A percentile compares a stretch with the other conserved stretches of the same genome.
Conservation (phyloP, 805 yeast species). For the Jamesozyma rosinii region DNA sequence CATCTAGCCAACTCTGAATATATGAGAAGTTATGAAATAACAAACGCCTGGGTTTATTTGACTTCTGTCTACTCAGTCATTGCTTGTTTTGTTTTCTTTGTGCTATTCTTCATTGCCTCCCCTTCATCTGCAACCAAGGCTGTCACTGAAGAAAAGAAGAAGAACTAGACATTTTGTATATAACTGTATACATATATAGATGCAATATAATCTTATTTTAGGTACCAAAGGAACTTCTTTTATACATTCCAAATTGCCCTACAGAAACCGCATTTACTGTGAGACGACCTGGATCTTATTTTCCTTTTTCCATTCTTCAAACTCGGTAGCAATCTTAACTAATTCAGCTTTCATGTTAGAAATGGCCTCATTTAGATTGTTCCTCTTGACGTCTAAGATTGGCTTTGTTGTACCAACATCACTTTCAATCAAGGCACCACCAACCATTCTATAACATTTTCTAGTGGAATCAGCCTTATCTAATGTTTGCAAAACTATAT, state of each 20-base stretch:
- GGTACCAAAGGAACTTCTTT: too few species aligned
- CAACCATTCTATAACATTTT: constrained; percentile 86
- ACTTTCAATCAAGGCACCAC: constrained; percentile 82
- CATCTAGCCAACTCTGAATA: constrained; percentile 94
- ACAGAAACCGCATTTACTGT: constrained; percentile 19
- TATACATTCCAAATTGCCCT: background rate
- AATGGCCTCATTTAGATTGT: constrained; percentile 33
- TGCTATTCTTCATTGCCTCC: constrained; percentile 43
- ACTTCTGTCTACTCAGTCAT: constrained; percentile 62
- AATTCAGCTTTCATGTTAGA: constrained; percentile 26
- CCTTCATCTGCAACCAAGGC: constrained; percentile 10
- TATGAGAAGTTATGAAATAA: constrained; percentile 83
- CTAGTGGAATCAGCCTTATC: constrained; percentile 47
- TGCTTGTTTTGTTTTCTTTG: constrained; percentile 67
- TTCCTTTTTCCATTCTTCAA: constrained; percentile 30
- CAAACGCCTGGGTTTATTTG: constrained; percentile 88
- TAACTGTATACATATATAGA: background rate
- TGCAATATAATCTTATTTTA: too few species aligned
- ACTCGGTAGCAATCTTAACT: constrained; percentile 24
- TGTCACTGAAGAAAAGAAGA: constrained; percentile 15
- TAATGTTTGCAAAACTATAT: constrained; percentile 52
- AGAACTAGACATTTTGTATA: constrained; percentile 10
- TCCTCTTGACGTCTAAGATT: constrained; percentile 46
- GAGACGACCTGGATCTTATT: constrained; percentile 30
- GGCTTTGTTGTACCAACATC: constrained; percentile 68